A percentile compares a stretch with the other conserved stretches of the same genome.
Evolutionary conservation across 768 basidiomycete genomes (phyloP).

Genomic region (Candolleomyces aberdarensis): DNA sequence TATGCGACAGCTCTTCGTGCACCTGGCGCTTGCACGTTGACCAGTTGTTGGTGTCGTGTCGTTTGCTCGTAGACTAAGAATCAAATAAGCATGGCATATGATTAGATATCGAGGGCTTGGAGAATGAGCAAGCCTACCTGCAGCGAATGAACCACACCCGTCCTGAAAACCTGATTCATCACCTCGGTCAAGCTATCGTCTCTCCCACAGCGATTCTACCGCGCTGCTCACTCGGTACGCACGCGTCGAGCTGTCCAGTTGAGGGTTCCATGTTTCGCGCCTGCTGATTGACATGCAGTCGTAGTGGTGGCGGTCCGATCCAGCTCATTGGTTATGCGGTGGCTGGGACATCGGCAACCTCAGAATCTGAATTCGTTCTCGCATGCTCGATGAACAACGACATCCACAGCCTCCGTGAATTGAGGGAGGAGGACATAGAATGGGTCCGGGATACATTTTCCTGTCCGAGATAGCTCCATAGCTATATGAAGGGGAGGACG

Average conservation of each 20-base stretch:
- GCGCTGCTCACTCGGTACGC: slow-evolving; percentile 54
- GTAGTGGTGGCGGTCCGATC: too few relatives aligned
- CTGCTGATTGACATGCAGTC: too few relatives aligned
- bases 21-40: slow-evolving; percentile 71
- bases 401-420: slow-evolving; percentile 51
- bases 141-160: slow-evolving; percentile 59
- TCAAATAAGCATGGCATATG: background rate
- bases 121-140: slow-evolving; percentile 38
- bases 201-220: slow-evolving; percentile 48
- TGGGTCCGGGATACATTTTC: slow-evolving; percentile 27
- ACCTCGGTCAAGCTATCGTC: too few relatives aligned
- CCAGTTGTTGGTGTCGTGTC: slow-evolving; percentile 66
- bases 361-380: slow-evolving; percentile 42
- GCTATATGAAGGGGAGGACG: too few relatives aligned
- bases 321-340: too few relatives aligned
- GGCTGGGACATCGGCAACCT: slow-evolving; percentile 26
- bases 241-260: slow-evolving; percentile 49
- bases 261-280: slow-evolving; percentile 25
- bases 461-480: slow-evolving; percentile 50
- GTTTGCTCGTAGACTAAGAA: slow-evolving; percentile 71
- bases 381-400: slow-evolving; percentile 75
- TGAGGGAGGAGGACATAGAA: slow-evolving; percentile 45
- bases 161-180: slow-evolving; percentile 43
- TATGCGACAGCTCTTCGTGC: slow-evolving; percentile 66
- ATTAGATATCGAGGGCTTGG: background rate